A percentile compares a stretch with the other conserved stretches of the same genome.
phyloP scores from a whole-genome alignment of 225 moss, liverwort and hornwort genomes.

The Takakia lepidozioides region DNA sequence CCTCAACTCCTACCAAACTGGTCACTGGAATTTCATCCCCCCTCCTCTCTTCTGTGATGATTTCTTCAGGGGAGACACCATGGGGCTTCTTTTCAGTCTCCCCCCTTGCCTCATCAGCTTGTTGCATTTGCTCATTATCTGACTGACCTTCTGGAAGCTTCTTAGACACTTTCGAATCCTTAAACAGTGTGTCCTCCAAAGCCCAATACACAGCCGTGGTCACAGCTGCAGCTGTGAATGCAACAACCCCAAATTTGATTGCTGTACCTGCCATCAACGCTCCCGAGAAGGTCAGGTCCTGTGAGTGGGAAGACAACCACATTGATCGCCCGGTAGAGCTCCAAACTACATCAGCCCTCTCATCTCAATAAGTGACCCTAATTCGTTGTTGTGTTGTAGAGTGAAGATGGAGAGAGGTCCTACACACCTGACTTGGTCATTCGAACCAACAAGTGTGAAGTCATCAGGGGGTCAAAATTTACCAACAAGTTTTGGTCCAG shows the following conservation, averaged over 20 bases:
- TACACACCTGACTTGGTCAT: neutral
- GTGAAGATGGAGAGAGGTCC: neutral
- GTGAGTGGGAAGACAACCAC: neutral
- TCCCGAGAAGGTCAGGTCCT: neutral
- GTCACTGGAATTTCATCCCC: constrained; percentile 18
- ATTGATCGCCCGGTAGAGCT: no score
- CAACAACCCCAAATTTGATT: constrained; percentile 35
- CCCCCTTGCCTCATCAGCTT: constrained; percentile 3
- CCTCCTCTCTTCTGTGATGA: constrained; percentile 12
- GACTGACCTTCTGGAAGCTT: constrained; percentile 17
- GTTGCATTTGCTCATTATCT: neutral
- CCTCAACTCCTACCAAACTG: constrained; percentile 18
- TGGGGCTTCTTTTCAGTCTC: constrained; percentile 6
- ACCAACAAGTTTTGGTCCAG: no score
- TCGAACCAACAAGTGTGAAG: no score
- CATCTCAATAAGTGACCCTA: no score
- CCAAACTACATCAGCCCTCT: no score
- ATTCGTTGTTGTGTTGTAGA: no score
- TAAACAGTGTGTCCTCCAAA: constrained; percentile 25
- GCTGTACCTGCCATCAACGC: constrained; percentile 28
- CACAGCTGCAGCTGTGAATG: constrained; percentile 45
- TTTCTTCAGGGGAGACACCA: constrained; percentile 23
- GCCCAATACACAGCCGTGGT: constrained; percentile 28
- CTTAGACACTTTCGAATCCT: constrained; percentile 12
- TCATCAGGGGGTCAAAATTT: no score